These are phyloP conservation scores for barrel medic (Medicago truncatula) DNA, from an alignment of 306 rosid species.

Conservation along the genomic window DNA sequence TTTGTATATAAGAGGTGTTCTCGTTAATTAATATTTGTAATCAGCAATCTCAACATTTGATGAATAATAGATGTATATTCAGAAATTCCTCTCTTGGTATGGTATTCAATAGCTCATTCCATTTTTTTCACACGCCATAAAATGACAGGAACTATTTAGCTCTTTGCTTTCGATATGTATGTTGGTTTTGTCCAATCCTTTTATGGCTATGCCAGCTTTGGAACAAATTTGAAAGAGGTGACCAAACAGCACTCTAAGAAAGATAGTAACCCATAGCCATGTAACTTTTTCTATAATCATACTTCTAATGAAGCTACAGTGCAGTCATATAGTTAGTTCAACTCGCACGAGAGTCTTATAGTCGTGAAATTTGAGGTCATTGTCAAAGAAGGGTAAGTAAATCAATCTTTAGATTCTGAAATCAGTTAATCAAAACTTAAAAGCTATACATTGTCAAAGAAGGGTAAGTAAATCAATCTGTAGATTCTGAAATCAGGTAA, in stretches of 20 bases:
- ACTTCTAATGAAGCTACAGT: neutral
- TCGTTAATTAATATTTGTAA: neutral
- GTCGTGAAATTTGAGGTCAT: neutral
- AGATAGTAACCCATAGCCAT: neutral
- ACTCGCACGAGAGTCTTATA: neutral
- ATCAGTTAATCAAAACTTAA: slow-evolving; percentile 30
- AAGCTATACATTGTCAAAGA: slow-evolving; percentile 46
- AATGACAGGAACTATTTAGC: too few species aligned
- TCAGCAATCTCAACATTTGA: neutral
- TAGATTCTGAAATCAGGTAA: neutral
- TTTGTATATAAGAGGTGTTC: neutral
- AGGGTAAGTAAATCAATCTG: slow-evolving; percentile 23
- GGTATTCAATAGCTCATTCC: neutral
- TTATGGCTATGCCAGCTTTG: too few species aligned
- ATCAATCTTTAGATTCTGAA: neutral
- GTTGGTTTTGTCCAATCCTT: too few species aligned
- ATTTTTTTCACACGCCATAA: too few species aligned
- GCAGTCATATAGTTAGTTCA: neutral
- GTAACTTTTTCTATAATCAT: neutral
- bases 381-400: slow-evolving; percentile 38
- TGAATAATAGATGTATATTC: neutral
- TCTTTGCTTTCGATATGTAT: too few species aligned
- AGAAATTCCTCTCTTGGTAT: too few species aligned
- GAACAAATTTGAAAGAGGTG: too few species aligned
- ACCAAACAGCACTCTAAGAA: too few species aligned